Base-by-base conservation (phyloP, 2,329 filamentous ascomycete genomes). In the Malbranchea cinnamomea region DNA sequence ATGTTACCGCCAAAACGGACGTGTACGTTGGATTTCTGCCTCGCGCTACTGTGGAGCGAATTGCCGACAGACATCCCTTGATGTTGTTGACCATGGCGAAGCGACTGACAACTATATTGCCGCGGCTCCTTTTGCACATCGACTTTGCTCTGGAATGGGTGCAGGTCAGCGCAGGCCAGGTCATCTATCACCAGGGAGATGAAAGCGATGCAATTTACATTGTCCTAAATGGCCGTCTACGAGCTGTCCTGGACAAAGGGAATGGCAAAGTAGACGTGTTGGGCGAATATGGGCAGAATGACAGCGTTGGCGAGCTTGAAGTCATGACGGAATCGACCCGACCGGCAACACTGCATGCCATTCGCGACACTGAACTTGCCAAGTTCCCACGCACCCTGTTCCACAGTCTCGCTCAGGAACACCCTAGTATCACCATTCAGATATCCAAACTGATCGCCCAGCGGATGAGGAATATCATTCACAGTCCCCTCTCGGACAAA, bases 171-270 rank as follows among this genome's bases (percentile, higher is more conserved):
- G 83, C 89, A 3, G 85, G 89, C 0, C 84, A 98, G 49, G 80
- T 94, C 6, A 80, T 98, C 20, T 93, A 91, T 50, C 82, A 92
- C 41, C 80, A 92, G 53, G 76, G 76, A 2, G 85, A 98, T 41
- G 89, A 95, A 41, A 98, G 89, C 45, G 89, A 98, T 53, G 87
- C 91, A 1, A 98, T 98, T 23, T 98, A 95, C 46, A 85, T 98
- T 37, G 89, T 98, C 2, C 67, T 98, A 10, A 98, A 98, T 43
- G 89, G 89, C 6, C 79, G 89, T 10, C 57, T 98, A 11, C 71
- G 91, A 32, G 70, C 87, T 0, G 79, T 98, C 1, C 69, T 84
- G 36, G 85, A 94, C 43, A 73, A 73, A 9, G 73, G 78, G 26
- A 78, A 81, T 39, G 83, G 83, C 1, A 78, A 78, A 2, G 78